Percentiles rank a stretch among this genome's conserved stretches.
phyloP scores from a whole-genome alignment of 2,329 filamentous ascomycete genomes.

The Tolypocladium tundrense region DNA sequence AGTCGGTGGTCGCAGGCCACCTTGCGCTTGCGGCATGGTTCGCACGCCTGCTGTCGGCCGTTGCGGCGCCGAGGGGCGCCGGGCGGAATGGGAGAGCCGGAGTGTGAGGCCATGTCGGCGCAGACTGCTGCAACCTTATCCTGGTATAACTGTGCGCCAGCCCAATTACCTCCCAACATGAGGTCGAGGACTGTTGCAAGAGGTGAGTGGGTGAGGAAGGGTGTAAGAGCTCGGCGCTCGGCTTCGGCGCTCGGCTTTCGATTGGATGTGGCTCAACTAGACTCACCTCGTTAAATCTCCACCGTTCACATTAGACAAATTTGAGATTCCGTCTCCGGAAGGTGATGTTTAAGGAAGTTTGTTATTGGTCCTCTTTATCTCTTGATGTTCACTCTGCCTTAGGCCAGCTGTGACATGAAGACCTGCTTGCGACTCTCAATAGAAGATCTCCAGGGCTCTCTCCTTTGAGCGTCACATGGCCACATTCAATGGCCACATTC shows the following conservation, averaged over 20 bases:
- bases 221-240: slow-evolving; percentile 1
- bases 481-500: background rate
- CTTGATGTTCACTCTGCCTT: background rate
- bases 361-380: background rate
- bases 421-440: background rate
- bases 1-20: slow-evolving; percentile 31
- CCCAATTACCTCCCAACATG: background rate
- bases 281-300: too few species aligned
- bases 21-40: slow-evolving; percentile 30
- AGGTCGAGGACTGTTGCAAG: background rate
- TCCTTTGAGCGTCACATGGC: background rate
- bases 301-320: background rate
- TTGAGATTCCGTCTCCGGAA: background rate
- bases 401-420: background rate
- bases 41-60: slow-evolving; percentile 17
- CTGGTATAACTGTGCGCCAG: too few species aligned
- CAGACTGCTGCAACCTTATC: too few species aligned
- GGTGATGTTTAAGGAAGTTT: background rate
- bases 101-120: background rate
- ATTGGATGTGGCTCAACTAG: background rate
- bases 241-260: background rate
- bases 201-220: background rate
- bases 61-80: slow-evolving; percentile 13
- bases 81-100: background rate
- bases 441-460: background rate